Conservation (phyloP, 257 asterid genomes). For the Nicotiana sylvestris region DNA sequence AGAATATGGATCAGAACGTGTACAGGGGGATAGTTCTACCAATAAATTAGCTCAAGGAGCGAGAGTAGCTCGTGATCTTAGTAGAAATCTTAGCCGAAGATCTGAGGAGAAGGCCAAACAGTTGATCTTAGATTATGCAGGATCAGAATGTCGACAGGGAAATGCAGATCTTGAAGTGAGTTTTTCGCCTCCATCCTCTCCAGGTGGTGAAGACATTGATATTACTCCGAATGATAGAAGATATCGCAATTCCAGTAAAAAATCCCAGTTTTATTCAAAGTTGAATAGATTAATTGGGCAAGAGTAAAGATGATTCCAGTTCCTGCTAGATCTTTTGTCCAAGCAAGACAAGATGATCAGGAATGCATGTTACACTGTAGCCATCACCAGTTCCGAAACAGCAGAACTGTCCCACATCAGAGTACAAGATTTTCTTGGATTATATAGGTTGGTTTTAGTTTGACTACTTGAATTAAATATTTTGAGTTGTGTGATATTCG, state of each 20-base stretch:
- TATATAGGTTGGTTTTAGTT: no score
- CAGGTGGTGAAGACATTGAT: constrained; percentile 84
- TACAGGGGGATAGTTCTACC: no score
- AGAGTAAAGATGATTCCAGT: no score
- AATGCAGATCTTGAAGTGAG: constrained; percentile 83
- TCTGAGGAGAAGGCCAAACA: constrained; percentile 90
- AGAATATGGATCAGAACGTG: no score
- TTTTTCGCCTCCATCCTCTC: constrained; percentile 62
- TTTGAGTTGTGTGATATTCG: no score
- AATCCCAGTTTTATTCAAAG: constrained; percentile 66
- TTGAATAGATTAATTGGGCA: constrained; percentile 35
- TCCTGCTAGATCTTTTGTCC: no score
- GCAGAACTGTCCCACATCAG: constrained; percentile 14
- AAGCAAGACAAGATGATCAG: constrained; percentile 39
- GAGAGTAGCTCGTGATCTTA: constrained; percentile 72
- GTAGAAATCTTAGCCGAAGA: constrained; percentile 67
- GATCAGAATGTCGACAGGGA: constrained; percentile 83
- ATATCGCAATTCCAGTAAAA: constrained; percentile 56
- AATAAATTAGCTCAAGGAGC: constrained; percentile 44
- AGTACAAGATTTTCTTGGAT: constrained; percentile 14
- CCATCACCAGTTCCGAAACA: constrained; percentile 62
- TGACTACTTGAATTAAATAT: no score
- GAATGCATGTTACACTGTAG: constrained; percentile 64
- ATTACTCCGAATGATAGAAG: constrained; percentile 55
- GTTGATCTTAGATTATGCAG: constrained; percentile 78